Conservation (phyloP, 176 grass and related monocot species). For the Avena insularis region DNA sequence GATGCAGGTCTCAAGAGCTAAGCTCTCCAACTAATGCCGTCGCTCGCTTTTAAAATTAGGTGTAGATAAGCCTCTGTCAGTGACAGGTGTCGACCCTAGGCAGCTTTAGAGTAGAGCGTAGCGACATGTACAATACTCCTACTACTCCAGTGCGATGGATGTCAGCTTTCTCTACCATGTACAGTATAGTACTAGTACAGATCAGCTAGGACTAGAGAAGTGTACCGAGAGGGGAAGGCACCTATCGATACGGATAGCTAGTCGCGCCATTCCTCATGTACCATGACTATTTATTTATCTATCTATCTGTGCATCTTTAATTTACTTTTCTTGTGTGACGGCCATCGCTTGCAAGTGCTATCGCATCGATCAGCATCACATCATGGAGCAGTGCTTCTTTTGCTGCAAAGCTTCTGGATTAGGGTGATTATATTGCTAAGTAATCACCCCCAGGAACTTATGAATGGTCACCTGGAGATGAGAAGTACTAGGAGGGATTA, state of each 20-base stretch:
- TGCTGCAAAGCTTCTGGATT: conserved; percentile 24
- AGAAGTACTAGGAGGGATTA: neutral
- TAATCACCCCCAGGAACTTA: neutral
- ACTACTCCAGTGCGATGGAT: neutral
- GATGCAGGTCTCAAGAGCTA: conserved; percentile 25
- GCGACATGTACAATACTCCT: neutral
- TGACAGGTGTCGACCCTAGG: conserved; percentile 42
- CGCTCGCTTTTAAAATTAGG: conserved; percentile 23
- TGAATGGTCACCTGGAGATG: neutral
- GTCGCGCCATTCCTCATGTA: neutral
- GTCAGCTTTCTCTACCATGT: neutral
- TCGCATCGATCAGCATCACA: conserved; percentile 4
- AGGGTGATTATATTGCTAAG: neutral
- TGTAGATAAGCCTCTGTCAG: conserved; percentile 38
- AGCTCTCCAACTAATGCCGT: conserved; percentile 47
- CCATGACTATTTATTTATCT: neutral
- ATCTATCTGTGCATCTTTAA: no score
- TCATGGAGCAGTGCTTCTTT: conserved; percentile 18
- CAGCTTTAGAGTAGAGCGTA: neutral
- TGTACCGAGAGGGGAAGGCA: neutral
- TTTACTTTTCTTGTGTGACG: neutral
- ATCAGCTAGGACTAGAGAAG: neutral
- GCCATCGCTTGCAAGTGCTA: neutral
- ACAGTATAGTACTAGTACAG: neutral
- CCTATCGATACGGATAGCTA: neutral